phyloP scores from a whole-genome alignment of 2,329 filamentous ascomycete species.

The Magnaporthiopsis poae region DNA sequence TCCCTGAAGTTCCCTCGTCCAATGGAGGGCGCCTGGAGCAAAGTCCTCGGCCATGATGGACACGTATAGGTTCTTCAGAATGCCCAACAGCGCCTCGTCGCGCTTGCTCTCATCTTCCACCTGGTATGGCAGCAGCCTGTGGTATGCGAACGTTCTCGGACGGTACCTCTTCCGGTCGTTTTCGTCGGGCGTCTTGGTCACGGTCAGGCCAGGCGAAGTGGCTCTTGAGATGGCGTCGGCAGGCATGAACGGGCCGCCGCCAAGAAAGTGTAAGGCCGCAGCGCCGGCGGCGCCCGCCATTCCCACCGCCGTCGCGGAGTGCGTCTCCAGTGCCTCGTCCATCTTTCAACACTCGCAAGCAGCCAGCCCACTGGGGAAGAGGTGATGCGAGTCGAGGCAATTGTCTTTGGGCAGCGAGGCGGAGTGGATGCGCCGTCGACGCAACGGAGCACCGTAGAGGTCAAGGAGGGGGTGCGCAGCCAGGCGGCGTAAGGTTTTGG shows the following conservation, averaged over 20 bases:
- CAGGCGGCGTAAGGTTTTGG: background rate
- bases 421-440: background rate
- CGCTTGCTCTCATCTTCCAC: constrained; percentile 73
- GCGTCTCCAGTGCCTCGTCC: constrained; percentile 24
- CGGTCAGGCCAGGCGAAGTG: constrained; percentile 66
- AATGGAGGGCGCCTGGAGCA: constrained; percentile 83
- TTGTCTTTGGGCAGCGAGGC: background rate
- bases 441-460: background rate
- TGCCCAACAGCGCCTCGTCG: constrained; percentile 71
- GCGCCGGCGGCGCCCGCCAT: constrained; percentile 27
- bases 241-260: constrained; percentile 27
- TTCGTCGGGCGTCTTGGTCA: constrained; percentile 35
- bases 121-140: constrained; percentile 76
- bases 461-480: background rate
- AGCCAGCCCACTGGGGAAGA: background rate
- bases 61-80: constrained; percentile 88
- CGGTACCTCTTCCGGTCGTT: constrained; percentile 59
- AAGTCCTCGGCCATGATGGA: constrained; percentile 88
- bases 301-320: constrained; percentile 20
- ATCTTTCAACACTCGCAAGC: constrained; percentile 15
- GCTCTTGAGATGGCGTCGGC: constrained; percentile 71
- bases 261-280: constrained; percentile 28
- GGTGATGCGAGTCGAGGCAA: background rate
- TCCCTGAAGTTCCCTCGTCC: constrained; percentile 89
- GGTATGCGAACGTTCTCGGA: constrained; percentile 87